These are phyloP conservation scores for Pseudotulostoma volvatum DNA, from an alignment of 495 filamentous ascomycete species.

Conservation along the genomic window DNA sequence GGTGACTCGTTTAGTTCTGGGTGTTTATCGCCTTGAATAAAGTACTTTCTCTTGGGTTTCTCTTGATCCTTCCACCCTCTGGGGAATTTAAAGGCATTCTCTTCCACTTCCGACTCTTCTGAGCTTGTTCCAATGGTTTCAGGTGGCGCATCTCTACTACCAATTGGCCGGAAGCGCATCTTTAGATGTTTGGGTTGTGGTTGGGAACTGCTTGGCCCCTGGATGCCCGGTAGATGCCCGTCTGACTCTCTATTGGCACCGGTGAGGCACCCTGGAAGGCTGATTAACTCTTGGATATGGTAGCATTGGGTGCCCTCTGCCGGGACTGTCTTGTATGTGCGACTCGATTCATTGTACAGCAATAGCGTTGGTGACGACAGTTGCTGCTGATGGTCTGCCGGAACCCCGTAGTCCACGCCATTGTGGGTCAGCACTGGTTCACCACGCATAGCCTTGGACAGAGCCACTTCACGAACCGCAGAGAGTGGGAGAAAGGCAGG, in stretches of 20 bases:
- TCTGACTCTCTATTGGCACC: conserved; percentile 15
- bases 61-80: conserved; percentile 10
- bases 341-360: conserved; percentile 19
- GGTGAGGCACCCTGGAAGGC: conserved; percentile 17
- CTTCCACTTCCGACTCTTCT: conserved; percentile 28
- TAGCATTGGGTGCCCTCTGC: conserved; percentile 23
- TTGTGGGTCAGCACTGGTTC: conserved; percentile 25
- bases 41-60: conserved; percentile 24
- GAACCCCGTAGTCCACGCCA: conserved; percentile 30
- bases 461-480: conserved; percentile 26
- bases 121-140: conserved; percentile 34
- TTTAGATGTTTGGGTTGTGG: conserved; percentile 41
- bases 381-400: conserved; percentile 22
- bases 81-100: conserved; percentile 23
- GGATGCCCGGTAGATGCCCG: conserved; percentile 24
- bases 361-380: conserved; percentile 19
- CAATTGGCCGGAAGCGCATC: conserved; percentile 43
- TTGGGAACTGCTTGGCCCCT: conserved; percentile 16
- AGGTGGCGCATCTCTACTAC: conserved; percentile 26
- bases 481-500: conserved; percentile 27
- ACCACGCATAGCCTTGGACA: conserved; percentile 25
- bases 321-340: conserved; percentile 17
- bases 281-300: conserved; percentile 30
- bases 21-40: conserved; percentile 9
- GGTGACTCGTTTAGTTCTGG: conserved; percentile 31